phyloP scores from a whole-genome alignment of 1,139 yeast species.

The Kluyveromyces sp. region DNA sequence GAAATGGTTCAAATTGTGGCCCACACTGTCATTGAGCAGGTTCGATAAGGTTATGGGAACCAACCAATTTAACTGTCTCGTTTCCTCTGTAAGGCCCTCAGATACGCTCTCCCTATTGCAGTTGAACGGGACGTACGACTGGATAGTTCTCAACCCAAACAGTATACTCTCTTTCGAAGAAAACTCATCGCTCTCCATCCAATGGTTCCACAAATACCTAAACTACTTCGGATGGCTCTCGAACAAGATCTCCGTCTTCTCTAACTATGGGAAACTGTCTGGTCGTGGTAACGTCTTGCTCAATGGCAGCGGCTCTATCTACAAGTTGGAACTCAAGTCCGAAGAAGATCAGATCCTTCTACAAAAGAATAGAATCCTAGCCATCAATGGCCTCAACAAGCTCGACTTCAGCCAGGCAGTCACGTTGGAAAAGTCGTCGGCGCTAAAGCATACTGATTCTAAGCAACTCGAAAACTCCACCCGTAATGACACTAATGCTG shows the following conservation, averaged over 20 bases:
- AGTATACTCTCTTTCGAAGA: slow-evolving; percentile 27
- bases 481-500: neutral
- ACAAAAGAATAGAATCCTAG: slow-evolving; percentile 25
- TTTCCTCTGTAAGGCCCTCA: slow-evolving; percentile 16
- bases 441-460: neutral
- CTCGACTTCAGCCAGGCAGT: slow-evolving; percentile 20
- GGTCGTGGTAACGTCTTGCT: slow-evolving; percentile 30
- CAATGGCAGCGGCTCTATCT: slow-evolving; percentile 27
- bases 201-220: slow-evolving; percentile 10
- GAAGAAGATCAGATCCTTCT: slow-evolving; percentile 23
- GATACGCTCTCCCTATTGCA: slow-evolving; percentile 23
- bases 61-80: slow-evolving; percentile 15
- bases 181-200: slow-evolving; percentile 23
- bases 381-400: slow-evolving; percentile 23
- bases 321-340: slow-evolving; percentile 23
- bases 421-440: neutral
- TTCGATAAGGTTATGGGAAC: slow-evolving; percentile 18
- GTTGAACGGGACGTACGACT: slow-evolving; percentile 26
- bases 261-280: slow-evolving; percentile 9
- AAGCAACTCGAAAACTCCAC: neutral
- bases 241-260: slow-evolving; percentile 8
- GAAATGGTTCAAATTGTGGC: slow-evolving; percentile 20
- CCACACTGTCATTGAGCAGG: slow-evolving; percentile 15
- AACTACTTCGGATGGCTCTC: neutral
- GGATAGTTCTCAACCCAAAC: slow-evolving; percentile 27